Base-by-base conservation (phyloP, 2,329 filamentous ascomycete species). In the Zasmidium angulare region DNA sequence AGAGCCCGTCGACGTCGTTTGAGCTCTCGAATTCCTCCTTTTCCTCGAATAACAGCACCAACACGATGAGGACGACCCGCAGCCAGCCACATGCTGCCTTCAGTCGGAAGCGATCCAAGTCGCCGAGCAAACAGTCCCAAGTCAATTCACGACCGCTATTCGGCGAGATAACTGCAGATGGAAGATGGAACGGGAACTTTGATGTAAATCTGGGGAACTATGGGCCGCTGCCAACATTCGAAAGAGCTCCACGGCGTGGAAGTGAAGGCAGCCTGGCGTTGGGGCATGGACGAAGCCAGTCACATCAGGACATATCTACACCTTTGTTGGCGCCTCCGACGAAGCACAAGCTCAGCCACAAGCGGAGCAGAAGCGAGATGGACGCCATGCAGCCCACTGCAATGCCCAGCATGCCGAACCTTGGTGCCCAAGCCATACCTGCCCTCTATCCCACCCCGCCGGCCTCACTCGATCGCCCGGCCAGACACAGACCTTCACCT, bases 161-260 rank as follows among this genome's bases (percentile, higher is more conserved):
- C 76, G 90, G 90, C 40, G 90, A 93, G 74, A 83, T 93, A 65
- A 77, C 86, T 24, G 82, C 85, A n/a, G 79, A 85, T 40, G 81
- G 71, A 85, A 65, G 80, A 79, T 67, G 79, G 84, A 71, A 71
- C 58, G 71, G 70, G 50, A 72, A 73, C 56, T 72, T 72, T 52
- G 65, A 66, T 22, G 43, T 62, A 26, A 49, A 66, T 17, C 55
- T 72, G 23, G 63, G 64, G 31, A 63, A 63, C 36, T 72, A 71
- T 59, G 66, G 65, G 6, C 62, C 64, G 36, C 59, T 69, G n/a
- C 68, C 66, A 4, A 63, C 61, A 24, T 66, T 69, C 22, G 60
- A 66, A 24, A 57, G 55, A 29, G 52, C 68, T 22, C 64, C 56
- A n/a, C 69, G 88, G 63, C 82, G 88, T 73, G 87, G 87, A 21